Conservation (phyloP, 495 filamentous ascomycete species). For the Tuber calosporum region DNA sequence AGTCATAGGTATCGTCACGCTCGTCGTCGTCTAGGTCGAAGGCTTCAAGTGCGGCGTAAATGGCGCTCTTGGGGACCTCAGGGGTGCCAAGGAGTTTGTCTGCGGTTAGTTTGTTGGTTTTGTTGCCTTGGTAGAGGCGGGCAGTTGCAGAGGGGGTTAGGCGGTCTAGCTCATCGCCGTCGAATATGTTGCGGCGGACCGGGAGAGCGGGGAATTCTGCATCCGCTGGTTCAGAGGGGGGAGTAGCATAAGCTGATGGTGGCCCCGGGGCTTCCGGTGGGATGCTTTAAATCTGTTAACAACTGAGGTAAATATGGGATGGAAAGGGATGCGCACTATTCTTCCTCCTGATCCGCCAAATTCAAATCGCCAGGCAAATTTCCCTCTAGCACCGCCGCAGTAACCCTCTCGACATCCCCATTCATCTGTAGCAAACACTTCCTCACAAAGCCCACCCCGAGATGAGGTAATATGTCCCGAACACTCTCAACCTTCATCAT, state of each 20-base stretch:
- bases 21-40: slow-evolving; percentile 96
- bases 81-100: slow-evolving; percentile 54
- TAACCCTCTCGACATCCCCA: slow-evolving; percentile 69
- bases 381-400: slow-evolving; percentile 77
- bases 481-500: slow-evolving; percentile 79
- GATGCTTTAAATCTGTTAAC: slow-evolving; percentile 44
- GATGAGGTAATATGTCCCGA: slow-evolving; percentile 85
- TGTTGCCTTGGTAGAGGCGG: slow-evolving; percentile 69
- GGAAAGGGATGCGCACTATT: slow-evolving; percentile 45
- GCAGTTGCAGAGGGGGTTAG: slow-evolving; percentile 53
- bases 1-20: slow-evolving; percentile 93
- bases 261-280: slow-evolving; percentile 34
- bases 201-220: slow-evolving; percentile 33
- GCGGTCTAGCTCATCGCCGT: slow-evolving; percentile 74
- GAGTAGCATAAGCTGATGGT: slow-evolving; percentile 45
- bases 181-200: slow-evolving; percentile 60
- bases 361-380: slow-evolving; percentile 60
- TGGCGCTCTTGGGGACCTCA: slow-evolving; percentile 69
- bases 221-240: slow-evolving; percentile 11
- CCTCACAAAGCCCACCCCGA: slow-evolving; percentile 75
- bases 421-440: slow-evolving; percentile 71
- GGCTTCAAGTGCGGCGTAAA: slow-evolving; percentile 79
- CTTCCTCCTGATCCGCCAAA: slow-evolving; percentile 48
- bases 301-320: slow-evolving; percentile 19
- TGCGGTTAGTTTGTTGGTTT: slow-evolving; percentile 55